Conservation (phyloP, 1,284 basidiomycete genomes). For the Meripilus lineatus region DNA sequence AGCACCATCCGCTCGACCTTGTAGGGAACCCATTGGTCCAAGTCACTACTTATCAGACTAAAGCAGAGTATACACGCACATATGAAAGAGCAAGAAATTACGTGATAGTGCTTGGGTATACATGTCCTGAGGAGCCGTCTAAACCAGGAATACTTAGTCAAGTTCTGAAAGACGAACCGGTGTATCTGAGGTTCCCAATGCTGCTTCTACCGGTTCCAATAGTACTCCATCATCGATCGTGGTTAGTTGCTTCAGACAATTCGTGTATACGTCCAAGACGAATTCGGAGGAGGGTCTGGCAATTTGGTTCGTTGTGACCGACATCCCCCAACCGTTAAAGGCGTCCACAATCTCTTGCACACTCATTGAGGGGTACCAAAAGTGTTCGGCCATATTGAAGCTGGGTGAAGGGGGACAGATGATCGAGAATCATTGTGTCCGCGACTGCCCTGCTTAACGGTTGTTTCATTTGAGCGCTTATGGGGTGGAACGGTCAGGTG, state of each 20-base stretch:
- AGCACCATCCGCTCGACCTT: too few species aligned
- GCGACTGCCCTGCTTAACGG: too few species aligned
- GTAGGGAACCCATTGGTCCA: too few species aligned
- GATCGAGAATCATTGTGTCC: too few species aligned
- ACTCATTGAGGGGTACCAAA: constrained; percentile 63
- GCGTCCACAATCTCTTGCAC: constrained; percentile 56
- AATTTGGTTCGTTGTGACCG: constrained; percentile 66
- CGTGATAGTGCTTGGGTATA: constrained; percentile 24
- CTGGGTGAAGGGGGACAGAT: too few species aligned
- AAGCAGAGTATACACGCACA: constrained; percentile 23
- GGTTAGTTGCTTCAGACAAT: constrained; percentile 69
- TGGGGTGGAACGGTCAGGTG: too few species aligned
- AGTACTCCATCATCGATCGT: constrained; percentile 57
- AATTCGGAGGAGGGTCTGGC: constrained; percentile 64
- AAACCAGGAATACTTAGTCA: background rate
- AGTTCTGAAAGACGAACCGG: constrained; percentile 22
- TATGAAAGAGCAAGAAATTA: constrained; percentile 25
- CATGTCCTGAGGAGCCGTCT: constrained; percentile 19
- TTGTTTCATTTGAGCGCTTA: too few species aligned
- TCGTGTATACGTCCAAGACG: constrained; percentile 61
- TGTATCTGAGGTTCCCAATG: constrained; percentile 46
- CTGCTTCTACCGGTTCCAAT: constrained; percentile 52
- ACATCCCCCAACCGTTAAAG: constrained; percentile 61
- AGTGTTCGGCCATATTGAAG: too few species aligned
- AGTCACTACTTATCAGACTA: too few species aligned